These are phyloP conservation scores for Pyrrhoderma noxium DNA, from an alignment of 1,284 basidiomycete species.

Conservation along the genomic window DNA sequence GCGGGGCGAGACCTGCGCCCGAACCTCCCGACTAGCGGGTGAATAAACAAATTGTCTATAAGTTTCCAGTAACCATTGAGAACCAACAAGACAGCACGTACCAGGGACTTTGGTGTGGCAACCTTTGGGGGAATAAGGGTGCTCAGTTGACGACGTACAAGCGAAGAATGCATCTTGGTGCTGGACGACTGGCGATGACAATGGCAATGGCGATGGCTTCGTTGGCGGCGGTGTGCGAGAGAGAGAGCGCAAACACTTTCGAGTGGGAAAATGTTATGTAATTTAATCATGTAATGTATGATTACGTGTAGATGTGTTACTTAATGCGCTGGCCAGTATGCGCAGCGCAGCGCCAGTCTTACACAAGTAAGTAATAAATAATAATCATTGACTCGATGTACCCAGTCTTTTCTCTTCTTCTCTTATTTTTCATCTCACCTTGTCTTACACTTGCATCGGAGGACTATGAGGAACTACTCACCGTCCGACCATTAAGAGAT, in stretches of 20 bases:
- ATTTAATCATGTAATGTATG: no score
- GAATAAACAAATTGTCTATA: neutral
- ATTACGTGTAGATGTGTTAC: no score
- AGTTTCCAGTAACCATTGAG: neutral
- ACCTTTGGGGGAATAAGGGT: slow-evolving; percentile 92
- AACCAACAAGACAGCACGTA: slow-evolving; percentile 33
- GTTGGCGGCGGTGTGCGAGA: no score
- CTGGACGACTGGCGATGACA: slow-evolving; percentile 4
- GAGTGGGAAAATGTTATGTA: no score
- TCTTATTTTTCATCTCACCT: neutral
- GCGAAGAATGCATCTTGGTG: slow-evolving; percentile 77
- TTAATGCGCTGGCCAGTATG: neutral
- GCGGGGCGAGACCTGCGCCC: slow-evolving; percentile 71
- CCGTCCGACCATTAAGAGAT: slow-evolving; percentile 70
- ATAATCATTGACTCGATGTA: slow-evolving; percentile 2
- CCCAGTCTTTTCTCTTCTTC: neutral
- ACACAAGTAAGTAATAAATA: neutral
- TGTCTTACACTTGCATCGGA: slow-evolving; percentile 25
- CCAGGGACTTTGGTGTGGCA: slow-evolving; percentile 82
- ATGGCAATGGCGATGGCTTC: slow-evolving; percentile 9
- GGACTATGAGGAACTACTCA: slow-evolving; percentile 63
- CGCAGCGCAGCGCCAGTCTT: neutral
- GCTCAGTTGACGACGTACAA: slow-evolving; percentile 74
- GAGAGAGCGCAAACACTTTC: no score
- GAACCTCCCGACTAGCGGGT: slow-evolving; percentile 60